Base-by-base conservation (phyloP, 139 green algal species). In the Chlorella sp. region DNA sequence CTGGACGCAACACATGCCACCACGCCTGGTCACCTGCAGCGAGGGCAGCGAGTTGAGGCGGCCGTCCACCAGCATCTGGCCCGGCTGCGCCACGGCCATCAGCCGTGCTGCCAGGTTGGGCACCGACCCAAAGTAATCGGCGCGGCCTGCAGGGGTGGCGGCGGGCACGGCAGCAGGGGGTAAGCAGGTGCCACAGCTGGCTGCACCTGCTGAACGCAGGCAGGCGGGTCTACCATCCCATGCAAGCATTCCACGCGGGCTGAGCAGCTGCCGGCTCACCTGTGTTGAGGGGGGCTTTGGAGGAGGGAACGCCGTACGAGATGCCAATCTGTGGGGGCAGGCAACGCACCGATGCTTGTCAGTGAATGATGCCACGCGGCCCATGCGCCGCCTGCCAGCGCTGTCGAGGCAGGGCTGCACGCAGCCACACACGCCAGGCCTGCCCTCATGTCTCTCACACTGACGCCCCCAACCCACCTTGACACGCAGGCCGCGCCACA, bases 71-170 rank as follows among this genome's bases (percentile, higher is more conserved):
- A 94, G 80, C 17, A 97, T 82, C 87, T 98, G 95, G 2, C 95
- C 95, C 0, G 93, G 92, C 9, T 83, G 70, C 8, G 95, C 95
- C 43, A 96, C 80, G 1, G 86, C 85, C 48, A 89, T 89, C 65
- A 98, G 91, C 0, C 95, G 81, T 0, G 95, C 95, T 9, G 95
- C 95, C 48, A 92, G 85, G 85, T 98, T 98, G 46, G 94, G 87
- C 82, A 97, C 83, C 34, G 86, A 88, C 6, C 94, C 94, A 85
- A 94, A 97, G 89, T 97, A 97, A 86, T 97, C 94, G 16, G 94
- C 94, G 3, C 94, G 88, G 5, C 93, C 93, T 91, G 89, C 73
- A 46, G 26, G 3, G n/a, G n/a, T n/a, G n/a, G 16, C 17, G 34
- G 58, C 8, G 36, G 62, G 70, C 0, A 81, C 28, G 9, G 81